Evolutionary conservation across 148 eudicot genomes (phyloP), one percentile per base, ranked within the genome.

Genomic region (Cornus controversa): DNA sequence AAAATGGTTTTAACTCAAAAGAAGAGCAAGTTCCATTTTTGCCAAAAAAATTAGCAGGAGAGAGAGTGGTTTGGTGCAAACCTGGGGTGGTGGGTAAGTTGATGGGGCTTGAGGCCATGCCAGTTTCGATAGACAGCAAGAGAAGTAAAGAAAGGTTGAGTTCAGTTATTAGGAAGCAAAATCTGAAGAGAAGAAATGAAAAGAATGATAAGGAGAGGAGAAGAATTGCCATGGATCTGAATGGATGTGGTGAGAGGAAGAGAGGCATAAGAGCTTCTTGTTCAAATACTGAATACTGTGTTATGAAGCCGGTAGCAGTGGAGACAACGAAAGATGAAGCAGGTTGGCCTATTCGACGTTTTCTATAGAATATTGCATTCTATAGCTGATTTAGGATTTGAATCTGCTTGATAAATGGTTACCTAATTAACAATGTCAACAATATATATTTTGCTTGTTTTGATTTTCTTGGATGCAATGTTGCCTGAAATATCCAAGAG

Each of bases 41-140:
- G 1, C 74, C 79, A 62, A 8, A 18, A n/a, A 86, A 74, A 78
- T 37, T 91, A 26, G 94, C 85, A 71, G 98, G 97, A 37, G 96
- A 93, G 82, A 86, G 88, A 60, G 98, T 95, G 34, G 84, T 93
- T 24, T 95, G 98, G 98, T 93, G 98, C 73, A 95, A 91, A 66
- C 96, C 97, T 7, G 93, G 97, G 72, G 90, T 93, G 27, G 96
- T 95, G 36, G 91, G 88, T 0, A 95, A 87, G 79, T 75, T 95
- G 26, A 95, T 95, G 98, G 98, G 98, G 11, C 81, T 93, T 58
- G 98, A 95, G 63, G 96, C 94, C 23, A 86, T 95, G 86, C 97
- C 97, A 3, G 77, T 91, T 74, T 93, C 97, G 6, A 72, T 88
- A 63, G 73, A 78, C n/a, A 77, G 71, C 40, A 80, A 69, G 14